Evolutionary conservation across 306 rosid genomes (phyloP).

Genomic region (Vigna angularis): DNA sequence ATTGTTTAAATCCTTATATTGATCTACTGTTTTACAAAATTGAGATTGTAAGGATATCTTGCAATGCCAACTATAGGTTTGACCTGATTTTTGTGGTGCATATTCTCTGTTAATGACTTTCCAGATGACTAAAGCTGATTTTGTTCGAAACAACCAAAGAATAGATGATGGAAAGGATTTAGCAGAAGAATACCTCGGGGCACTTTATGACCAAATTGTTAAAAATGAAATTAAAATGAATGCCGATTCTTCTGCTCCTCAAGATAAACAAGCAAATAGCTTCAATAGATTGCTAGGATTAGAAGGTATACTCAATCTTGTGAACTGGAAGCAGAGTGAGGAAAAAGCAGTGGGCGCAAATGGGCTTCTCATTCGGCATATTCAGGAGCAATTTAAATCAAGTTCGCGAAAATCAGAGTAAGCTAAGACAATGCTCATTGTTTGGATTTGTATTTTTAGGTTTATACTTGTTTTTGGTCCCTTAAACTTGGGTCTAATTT

Average conservation of each 20-base stretch:
- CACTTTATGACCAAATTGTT: conserved; percentile 87
- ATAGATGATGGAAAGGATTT: conserved; percentile 98
- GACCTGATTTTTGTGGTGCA: conserved; percentile 47
- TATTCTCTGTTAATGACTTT: conserved; percentile 50
- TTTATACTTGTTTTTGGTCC: not conserved
- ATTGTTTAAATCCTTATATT: conserved; percentile 4
- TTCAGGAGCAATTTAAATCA: conserved; percentile 95
- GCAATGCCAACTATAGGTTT: conserved; percentile 36
- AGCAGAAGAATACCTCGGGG: conserved; percentile 92
- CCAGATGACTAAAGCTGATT: conserved; percentile 98
- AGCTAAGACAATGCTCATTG: conserved; percentile 51
- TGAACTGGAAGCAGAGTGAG: conserved; percentile 94
- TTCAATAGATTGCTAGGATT: conserved; percentile 90
- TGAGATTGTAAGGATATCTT: conserved; percentile 29
- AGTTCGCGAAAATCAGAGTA: conserved; percentile 98
- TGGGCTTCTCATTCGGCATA: conserved; percentile 90
- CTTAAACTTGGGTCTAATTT: not conserved
- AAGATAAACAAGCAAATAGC: conserved; percentile 93
- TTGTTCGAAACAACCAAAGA: conserved; percentile 94
- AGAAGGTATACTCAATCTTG: conserved; percentile 96
- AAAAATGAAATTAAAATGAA: conserved; percentile 96
- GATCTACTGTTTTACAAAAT: conserved; percentile 9
- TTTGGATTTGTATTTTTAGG: conserved; percentile 4
- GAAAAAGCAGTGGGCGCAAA: conserved; percentile 97
- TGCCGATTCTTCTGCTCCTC: conserved; percentile 88